phyloP scores from a whole-genome alignment of 768 basidiomycete species.

The Podaxis sp. region DNA sequence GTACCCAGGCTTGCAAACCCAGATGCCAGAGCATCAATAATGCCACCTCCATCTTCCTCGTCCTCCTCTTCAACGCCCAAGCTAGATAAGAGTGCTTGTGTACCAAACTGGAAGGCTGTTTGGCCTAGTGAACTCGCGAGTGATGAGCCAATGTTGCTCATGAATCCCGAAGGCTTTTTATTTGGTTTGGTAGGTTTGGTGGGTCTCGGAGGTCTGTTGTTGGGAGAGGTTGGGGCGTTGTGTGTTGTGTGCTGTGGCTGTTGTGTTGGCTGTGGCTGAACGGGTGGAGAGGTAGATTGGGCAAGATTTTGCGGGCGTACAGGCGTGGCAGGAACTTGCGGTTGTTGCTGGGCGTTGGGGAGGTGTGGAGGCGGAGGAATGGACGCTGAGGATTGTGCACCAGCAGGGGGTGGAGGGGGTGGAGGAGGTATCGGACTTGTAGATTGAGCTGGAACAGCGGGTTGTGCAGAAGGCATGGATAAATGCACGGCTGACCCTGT shows the following conservation, averaged over 20 bases:
- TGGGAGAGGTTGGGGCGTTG: not conserved
- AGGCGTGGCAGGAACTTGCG: not conserved
- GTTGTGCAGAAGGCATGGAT: not conserved
- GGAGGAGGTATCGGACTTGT: not conserved
- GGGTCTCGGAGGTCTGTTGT: not conserved
- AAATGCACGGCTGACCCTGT: not conserved
- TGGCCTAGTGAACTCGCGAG: slow-evolving; percentile 1
- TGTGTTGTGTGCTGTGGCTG: not conserved
- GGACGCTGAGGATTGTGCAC: not conserved
- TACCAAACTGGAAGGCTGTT: not conserved
- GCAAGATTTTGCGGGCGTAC: not conserved
- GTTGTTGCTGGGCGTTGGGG: not conserved
- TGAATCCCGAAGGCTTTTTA: not conserved
- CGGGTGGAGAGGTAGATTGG: not conserved
- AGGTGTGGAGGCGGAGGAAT: not conserved
- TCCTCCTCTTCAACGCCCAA: slow-evolving; percentile 4
- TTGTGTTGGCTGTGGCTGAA: not conserved
- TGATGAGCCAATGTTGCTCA: not conserved
- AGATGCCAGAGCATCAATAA: not conserved
- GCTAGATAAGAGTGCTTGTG: slow-evolving; percentile 3
- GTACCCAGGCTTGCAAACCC: not conserved
- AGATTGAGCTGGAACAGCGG: not conserved
- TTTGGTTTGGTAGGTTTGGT: slow-evolving; percentile 10
- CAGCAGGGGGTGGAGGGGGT: not conserved
- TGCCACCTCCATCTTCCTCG: not conserved